These are phyloP conservation scores for Boletus vermiculosoides DNA, from an alignment of 768 basidiomycete genomes.

Conservation along the genomic window DNA sequence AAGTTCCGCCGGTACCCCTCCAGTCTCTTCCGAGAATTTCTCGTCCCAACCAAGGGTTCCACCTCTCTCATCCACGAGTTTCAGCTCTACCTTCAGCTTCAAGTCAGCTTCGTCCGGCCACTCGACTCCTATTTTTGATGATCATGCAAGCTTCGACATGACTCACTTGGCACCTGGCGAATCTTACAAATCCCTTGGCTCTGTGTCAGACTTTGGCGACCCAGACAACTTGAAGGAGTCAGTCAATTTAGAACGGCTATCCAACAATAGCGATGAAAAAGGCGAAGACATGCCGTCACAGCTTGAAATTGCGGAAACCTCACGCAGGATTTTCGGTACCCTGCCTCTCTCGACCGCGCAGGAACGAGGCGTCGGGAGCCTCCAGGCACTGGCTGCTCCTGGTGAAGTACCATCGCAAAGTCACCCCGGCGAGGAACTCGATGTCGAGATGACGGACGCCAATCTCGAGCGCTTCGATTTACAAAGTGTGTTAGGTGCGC, in stretches of 20 bases:
- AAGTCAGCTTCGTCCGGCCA: conserved; percentile 19
- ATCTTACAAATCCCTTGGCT: conserved; percentile 54
- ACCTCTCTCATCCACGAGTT: conserved; percentile 18
- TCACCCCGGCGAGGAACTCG: conserved; percentile 12
- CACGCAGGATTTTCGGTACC: conserved; percentile 50
- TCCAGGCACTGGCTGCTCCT: not conserved
- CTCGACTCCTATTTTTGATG: conserved; percentile 28
- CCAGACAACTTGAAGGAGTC: conserved; percentile 37
- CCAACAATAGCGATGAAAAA: conserved; percentile 2
- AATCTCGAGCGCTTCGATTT: conserved; percentile 59
- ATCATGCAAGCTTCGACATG: conserved; percentile 13
- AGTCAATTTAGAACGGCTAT: conserved; percentile 14
- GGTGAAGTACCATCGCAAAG: conserved; percentile 31
- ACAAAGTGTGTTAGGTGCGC: conserved; percentile 52
- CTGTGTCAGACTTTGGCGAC: conserved; percentile 59
- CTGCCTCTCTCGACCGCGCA: conserved; percentile 10
- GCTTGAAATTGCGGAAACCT: conserved; percentile 49
- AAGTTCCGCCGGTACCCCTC: not conserved
- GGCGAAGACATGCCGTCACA: conserved; percentile 44
- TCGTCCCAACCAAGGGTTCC: conserved; percentile 1
- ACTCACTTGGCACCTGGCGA: conserved; percentile 21
- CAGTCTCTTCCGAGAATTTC: not conserved
- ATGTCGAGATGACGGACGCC: conserved; percentile 34
- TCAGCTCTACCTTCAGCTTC: conserved; percentile 32
- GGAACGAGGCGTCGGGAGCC: conserved; percentile 7